Base-by-base conservation (phyloP, 176 grass and related monocot species). In the Aechmea fasciata region DNA sequence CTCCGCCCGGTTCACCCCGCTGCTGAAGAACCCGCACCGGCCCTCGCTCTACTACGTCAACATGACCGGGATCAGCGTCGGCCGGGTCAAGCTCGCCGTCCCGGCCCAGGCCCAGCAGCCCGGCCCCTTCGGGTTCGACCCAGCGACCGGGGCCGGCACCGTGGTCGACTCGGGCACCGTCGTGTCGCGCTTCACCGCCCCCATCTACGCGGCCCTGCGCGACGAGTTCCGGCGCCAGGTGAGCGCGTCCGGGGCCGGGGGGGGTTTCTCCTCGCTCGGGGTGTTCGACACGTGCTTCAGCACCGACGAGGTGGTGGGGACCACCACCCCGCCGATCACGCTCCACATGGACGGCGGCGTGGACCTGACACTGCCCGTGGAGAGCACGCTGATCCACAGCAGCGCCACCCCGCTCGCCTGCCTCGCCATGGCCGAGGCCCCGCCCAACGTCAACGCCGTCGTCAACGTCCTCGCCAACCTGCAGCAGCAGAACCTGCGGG, bases 281-380 rank as follows among this genome's bases (percentile, higher is more conserved):
- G 93, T 84, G 3, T 96, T 96, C 70, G 93, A 96, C 83, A 96
- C 93, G 41, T 96, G 93, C 76, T 92, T 96, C 83, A 90, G 83
- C 82, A 96, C 86, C 13, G 78, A 92, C 70, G 93, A 92, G 76
- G 93, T 87, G 71, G 76, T 76, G 50, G 68, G n/a, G n/a, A n/a
- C n/a, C n/a, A n/a, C 80, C 1, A 65, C 85, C 10, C 93, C 92
- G 15, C 0, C 71, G 6, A 83, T 96, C 64, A 96, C 86, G 11
- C 51, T 96, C 13, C 85, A 86, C 70, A 78, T 96, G 81, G 81
- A 73, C 65, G 79, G 81, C 13, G 81, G 85, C 15, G 61, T 92
- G 2, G 85, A 87, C 69, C 76, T 96, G 62, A 22, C 52, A 65
- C 87, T 96, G 71, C 89, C 86, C 0, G 83, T 92, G 83, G 93